These are phyloP conservation scores for Candida montana DNA, from an alignment of 805 yeast genomes.

Conservation along the genomic window DNA sequence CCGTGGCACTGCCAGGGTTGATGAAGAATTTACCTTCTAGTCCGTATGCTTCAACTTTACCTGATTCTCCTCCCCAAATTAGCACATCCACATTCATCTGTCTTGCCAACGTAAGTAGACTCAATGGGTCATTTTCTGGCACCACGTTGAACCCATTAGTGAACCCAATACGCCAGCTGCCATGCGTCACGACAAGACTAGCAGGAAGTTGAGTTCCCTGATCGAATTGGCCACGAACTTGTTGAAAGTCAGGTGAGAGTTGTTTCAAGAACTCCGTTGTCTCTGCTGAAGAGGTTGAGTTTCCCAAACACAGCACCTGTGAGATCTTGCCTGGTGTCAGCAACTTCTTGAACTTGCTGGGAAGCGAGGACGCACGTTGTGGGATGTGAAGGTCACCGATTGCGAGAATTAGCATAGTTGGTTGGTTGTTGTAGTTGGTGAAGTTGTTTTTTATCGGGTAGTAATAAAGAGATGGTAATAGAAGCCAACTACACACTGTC, in stretches of 20 bases:
- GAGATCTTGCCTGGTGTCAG: conserved; percentile 81
- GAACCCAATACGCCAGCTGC: conserved; percentile 73
- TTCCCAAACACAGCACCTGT: conserved; percentile 82
- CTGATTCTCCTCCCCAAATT: conserved; percentile 92
- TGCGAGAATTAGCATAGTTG: conserved; percentile 62
- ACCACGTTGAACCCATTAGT: conserved; percentile 79
- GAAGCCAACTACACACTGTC: no score
- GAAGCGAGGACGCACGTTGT: conserved; percentile 30
- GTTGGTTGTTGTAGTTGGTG: neutral
- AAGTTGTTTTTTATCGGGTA: neutral
- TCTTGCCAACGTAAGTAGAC: conserved; percentile 76
- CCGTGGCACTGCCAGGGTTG: conserved; percentile 97
- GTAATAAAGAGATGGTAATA: neutral
- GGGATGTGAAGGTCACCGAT: conserved; percentile 91
- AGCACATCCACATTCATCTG: conserved; percentile 88
- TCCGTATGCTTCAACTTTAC: conserved; percentile 87
- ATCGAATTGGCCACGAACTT: conserved; percentile 84
- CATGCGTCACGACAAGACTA: conserved; percentile 60
- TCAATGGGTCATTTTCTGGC: conserved; percentile 83
- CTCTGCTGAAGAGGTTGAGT: conserved; percentile 61
- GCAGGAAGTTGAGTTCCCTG: conserved; percentile 47
- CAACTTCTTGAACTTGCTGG: conserved; percentile 59
- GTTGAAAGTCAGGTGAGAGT: conserved; percentile 65
- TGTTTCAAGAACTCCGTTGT: conserved; percentile 60
- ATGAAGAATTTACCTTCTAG: conserved; percentile 88